phyloP scores from a whole-genome alignment of 768 basidiomycete genomes.

The Exidia glandulosa region DNA sequence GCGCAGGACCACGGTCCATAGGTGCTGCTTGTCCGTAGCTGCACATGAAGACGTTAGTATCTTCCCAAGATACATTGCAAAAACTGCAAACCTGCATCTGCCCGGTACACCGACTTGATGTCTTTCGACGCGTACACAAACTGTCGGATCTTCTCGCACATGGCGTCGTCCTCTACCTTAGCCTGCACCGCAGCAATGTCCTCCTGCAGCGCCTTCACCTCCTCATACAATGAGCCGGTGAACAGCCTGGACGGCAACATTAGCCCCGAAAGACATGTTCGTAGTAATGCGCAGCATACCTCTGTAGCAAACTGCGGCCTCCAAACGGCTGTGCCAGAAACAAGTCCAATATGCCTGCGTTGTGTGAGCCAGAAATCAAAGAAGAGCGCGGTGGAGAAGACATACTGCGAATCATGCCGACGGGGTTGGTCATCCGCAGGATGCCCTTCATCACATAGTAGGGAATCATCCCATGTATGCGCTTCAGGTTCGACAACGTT shows the following conservation, averaged over 20 bases:
- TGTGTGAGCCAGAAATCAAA: constrained; percentile 1
- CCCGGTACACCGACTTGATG: constrained; percentile 72
- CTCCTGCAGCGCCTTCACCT: constrained; percentile 71
- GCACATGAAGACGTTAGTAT: background rate
- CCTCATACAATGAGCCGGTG: constrained; percentile 82
- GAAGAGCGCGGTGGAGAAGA: background rate
- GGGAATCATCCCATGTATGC: constrained; percentile 93
- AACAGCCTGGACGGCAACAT: constrained; percentile 90
- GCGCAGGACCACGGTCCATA: constrained; percentile 71
- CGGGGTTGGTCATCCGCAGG: constrained; percentile 87
- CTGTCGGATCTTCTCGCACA: constrained; percentile 79
- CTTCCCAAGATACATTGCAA: background rate
- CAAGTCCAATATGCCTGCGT: constrained; percentile 64
- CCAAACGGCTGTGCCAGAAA: constrained; percentile 98
- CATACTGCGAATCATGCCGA: constrained; percentile 86
- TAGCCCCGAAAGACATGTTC: background rate
- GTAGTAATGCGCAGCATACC: constrained; percentile 43
- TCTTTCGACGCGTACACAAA: constrained; percentile 84
- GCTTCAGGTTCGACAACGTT: constrained; percentile 75
- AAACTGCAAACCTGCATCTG: constrained; percentile 61
- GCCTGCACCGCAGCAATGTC: constrained; percentile 81
- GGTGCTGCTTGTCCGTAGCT: constrained; percentile 61
- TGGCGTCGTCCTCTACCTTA: constrained; percentile 77
- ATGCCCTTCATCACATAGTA: constrained; percentile 93
- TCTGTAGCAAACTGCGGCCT: constrained; percentile 79